Evolutionary conservation across 352 stramenopile genomes (phyloP), one percentile per base, ranked within the genome.

Genomic region (Pythium rishiriense): DNA sequence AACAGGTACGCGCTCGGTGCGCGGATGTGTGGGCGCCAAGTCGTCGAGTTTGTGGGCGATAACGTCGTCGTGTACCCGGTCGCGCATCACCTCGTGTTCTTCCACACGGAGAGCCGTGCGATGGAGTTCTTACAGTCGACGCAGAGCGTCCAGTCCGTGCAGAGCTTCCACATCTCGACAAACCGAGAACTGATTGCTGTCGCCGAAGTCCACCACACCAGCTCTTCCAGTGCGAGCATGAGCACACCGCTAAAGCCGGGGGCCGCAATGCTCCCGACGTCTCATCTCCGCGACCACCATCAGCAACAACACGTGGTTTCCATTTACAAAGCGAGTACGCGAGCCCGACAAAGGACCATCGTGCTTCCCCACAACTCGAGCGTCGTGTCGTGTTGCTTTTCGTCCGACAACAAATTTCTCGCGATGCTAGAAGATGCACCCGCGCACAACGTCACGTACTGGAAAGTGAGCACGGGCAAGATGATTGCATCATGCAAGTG

Each of bases 91-190:
- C 67, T 93, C 31, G 70, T 51, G 2, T 60, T 92, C 15, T 87
- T 86, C 63, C 76, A 93, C 50, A 63, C 85, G 0, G 85, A 91
- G 45, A 78, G 26, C 19, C 72, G 69, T 6, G 41, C 26, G 6
- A 93, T 94, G 83, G 83, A 91, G 26, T 94, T 94, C 33, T 69
- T 94, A 22, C 76, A 92, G 48, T 74, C 81, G 19, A 76, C 85
- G 48, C 72, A 76, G 1, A 66, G 68, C 12, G 66, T 83, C 28
- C 81, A 83, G 39, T 74, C 58, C 5, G 66, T 90, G 15, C 80
- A 92, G 54, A 83, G 76, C 56, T 87, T 94, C 66, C 79, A 82
- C 33, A 46, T 94, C 24, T 87, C 82, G 10, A 66, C 76, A 0
- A 91, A 93, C 55, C 75, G 80, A 19, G 83, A 94, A 47, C 58